Percentiles rank a stretch among this genome's conserved stretches.
These are phyloP conservation scores for Penicillium sp. DNA, from an alignment of 2,329 filamentous ascomycete genomes.

Conservation along the genomic window DNA sequence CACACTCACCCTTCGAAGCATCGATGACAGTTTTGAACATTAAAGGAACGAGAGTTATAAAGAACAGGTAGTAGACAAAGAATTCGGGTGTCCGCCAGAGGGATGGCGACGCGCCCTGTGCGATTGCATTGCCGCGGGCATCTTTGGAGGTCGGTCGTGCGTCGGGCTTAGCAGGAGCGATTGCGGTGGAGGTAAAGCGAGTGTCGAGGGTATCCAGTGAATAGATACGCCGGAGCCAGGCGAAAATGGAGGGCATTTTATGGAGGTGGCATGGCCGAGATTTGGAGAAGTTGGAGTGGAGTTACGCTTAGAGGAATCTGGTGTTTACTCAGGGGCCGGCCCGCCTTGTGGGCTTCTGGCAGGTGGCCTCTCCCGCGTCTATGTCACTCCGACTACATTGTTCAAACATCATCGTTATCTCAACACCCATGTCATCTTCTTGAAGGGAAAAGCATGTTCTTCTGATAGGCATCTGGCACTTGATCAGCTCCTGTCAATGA, in stretches of 20 bases:
- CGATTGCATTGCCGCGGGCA: conserved; percentile 37
- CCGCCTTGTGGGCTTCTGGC: no score
- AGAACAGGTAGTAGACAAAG: conserved; percentile 69
- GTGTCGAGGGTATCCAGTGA: conserved; percentile 67
- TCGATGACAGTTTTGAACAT: conserved; percentile 91
- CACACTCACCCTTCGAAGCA: conserved; percentile 70
- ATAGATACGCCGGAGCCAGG: conserved; percentile 54
- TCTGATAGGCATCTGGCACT: neutral
- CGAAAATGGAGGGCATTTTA: conserved; percentile 46
- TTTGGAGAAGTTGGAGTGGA: conserved; percentile 12
- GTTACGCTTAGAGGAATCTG: conserved; percentile 4
- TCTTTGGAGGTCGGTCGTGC: conserved; percentile 42
- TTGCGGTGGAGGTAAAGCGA: conserved; percentile 66
- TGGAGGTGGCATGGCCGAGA: conserved; percentile 30
- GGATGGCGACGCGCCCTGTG: conserved; percentile 55
- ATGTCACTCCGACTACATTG: neutral
- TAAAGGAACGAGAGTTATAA: conserved; percentile 64
- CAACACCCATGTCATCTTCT: neutral
- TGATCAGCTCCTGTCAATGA: conserved; percentile 9
- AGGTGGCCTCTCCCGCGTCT: conserved; percentile 1
- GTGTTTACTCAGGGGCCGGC: conserved; percentile 22
- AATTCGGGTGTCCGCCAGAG: conserved; percentile 88
- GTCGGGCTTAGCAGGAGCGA: conserved; percentile 61
- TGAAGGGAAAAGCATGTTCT: neutral
- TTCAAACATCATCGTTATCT: neutral